Base-by-base conservation (phyloP, 371 early-diverging fungal genomes). In the Lichtheimia corymbifera region DNA sequence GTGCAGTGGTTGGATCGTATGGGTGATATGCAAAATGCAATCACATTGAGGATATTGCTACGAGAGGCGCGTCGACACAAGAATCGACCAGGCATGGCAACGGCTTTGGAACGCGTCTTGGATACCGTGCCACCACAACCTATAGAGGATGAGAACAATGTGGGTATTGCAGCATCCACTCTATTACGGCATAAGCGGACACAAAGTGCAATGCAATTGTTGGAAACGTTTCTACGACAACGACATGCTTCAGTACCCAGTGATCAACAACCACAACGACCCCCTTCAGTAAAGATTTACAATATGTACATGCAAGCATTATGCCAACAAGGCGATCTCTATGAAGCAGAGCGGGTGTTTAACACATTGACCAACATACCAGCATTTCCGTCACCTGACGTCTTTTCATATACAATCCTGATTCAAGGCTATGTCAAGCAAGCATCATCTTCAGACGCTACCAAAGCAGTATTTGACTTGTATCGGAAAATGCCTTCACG, bases 301-400 rank as follows among this genome's bases (percentile, higher is more conserved):
- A 80, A 80, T 22, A 30, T 77, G 22, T 42, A 69, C 9, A 53
- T 80, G 14, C 63, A 62, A 30, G 67, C 66, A 0, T 51, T 80
- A 0, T 63, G 64, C 20, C 59, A 64, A 55, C 47, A 70, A 13
- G 71, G 77, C 0, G 63, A 70, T 12, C 12, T 75, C 2, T 50
- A 59, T 4, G 58, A 25, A 3, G 80, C 80, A 25, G 63, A 69
- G 14, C 15, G 60, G 7, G 57, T 80, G 1, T 59, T 77, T 27
- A 25, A 61, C 11, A 40, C 50, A 20, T 74, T 80, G 77, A 55
- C 63, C 13, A 40, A 25, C 9, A 52, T 50, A 18, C 28, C 60
- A 4, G 62, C 22, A 47, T 62, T 76, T 62, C 80, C 80, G 49
- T 43, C 60, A 13, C 77, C 80, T 14, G 77, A 80, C 60, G 61